Conservation (phyloP, 805 yeast genomes). For the Blastobotrys attinorum region DNA sequence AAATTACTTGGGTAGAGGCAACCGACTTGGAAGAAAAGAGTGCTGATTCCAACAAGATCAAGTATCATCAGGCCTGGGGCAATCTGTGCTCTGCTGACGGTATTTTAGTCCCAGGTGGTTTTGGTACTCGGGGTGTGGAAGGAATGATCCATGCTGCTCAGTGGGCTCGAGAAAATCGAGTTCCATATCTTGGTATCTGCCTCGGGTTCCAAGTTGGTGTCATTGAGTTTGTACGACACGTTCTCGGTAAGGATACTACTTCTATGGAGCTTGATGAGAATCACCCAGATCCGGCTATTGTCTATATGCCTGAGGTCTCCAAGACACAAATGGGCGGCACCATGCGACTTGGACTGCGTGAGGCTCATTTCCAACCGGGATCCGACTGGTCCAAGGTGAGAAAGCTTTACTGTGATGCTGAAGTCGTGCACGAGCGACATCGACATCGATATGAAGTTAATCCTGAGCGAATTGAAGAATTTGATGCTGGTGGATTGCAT, state of each 20-base stretch:
- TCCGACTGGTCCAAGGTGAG: conserved; percentile 64
- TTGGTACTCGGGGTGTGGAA: conserved; percentile 94
- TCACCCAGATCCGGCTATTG: conserved; percentile 62
- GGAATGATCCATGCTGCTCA: conserved; percentile 97
- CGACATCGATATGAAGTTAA: conserved; percentile 98
- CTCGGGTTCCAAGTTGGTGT: conserved; percentile 96
- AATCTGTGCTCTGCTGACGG: conserved; percentile 90
- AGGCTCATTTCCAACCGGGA: conserved; percentile 68
- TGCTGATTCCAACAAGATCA: conserved; percentile 55
- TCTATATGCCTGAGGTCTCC: conserved; percentile 98
- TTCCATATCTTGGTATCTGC: conserved; percentile 95
- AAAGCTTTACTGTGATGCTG: conserved; percentile 66
- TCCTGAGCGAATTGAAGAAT: conserved; percentile 63
- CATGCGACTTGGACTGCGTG: conserved; percentile 94
- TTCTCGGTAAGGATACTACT: conserved; percentile 58
- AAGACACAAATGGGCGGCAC: conserved; percentile 96
- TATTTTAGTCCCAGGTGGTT: conserved; percentile 96
- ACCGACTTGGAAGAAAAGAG: conserved; percentile 75
- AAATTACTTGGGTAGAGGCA: conserved; percentile 95
- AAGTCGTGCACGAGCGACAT: conserved; percentile 81
- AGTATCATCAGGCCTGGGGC: conserved; percentile 95
- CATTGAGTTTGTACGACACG: conserved; percentile 82
- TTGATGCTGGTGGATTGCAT: conserved; percentile 72
- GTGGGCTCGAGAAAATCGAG: conserved; percentile 94
- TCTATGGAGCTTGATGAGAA: conserved; percentile 77